Percentiles rank a stretch among this genome's conserved stretches.
These are phyloP conservation scores for Aspergillus glaucus DNA, from an alignment of 2,329 filamentous ascomycete genomes.

Conservation along the genomic window DNA sequence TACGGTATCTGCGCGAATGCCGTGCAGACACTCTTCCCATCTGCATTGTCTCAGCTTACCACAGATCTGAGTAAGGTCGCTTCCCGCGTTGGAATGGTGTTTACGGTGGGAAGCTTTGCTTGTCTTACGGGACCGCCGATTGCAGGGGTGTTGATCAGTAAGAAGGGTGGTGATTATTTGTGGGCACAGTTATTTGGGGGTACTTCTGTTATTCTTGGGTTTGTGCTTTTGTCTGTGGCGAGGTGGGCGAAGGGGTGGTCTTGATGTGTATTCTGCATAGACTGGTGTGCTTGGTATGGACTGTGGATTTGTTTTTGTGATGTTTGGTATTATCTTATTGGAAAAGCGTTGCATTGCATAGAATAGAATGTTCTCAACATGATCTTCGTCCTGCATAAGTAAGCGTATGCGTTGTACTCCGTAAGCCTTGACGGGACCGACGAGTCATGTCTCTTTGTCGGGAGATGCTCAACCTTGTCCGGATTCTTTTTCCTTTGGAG, in stretches of 20 bases:
- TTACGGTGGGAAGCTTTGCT: conserved; percentile 40
- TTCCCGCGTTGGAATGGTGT: conserved; percentile 44
- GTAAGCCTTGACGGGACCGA: too few relatives aligned
- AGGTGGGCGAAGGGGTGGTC: neutral
- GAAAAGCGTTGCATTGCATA: too few relatives aligned
- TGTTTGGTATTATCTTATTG: too few relatives aligned
- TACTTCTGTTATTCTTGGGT: conserved; percentile 5
- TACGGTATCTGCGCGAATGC: conserved; percentile 42
- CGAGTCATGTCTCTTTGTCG: too few relatives aligned
- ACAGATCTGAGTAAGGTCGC: conserved; percentile 43
- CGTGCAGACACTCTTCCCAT: conserved; percentile 42
- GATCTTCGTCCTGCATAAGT: too few relatives aligned
- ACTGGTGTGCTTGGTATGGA: too few relatives aligned
- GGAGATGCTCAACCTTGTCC: too few relatives aligned
- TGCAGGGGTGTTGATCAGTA: conserved; percentile 41
- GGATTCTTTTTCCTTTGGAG: too few relatives aligned
- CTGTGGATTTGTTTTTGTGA: too few relatives aligned
- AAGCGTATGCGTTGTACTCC: too few relatives aligned
- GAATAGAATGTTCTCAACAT: too few relatives aligned
- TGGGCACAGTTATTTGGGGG: conserved; percentile 43
- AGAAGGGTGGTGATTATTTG: conserved; percentile 36
- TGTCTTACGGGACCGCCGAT: conserved; percentile 43
- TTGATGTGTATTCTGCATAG: too few relatives aligned
- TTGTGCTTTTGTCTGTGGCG: neutral
- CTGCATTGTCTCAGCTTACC: conserved; percentile 38